A percentile compares a stretch with the other conserved stretches of the same genome.
Conservation (phyloP, 1,139 yeast species). For the Nadsonia commutata region DNA sequence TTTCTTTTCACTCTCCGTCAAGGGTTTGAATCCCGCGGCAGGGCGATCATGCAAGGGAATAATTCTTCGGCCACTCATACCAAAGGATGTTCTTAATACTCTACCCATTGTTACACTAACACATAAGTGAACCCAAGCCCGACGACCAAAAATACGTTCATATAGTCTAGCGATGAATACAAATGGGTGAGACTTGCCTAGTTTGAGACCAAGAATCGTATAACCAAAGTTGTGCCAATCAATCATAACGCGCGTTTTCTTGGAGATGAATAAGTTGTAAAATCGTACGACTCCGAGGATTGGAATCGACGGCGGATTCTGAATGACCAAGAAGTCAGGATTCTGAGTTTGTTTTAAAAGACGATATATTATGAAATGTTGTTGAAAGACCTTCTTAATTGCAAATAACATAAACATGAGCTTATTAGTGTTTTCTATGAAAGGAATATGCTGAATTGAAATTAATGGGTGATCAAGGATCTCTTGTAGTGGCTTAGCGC, state of each 20-base stretch:
- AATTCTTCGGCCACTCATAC: conserved; percentile 27
- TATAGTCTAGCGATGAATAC: conserved; percentile 40
- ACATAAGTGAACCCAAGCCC: conserved; percentile 57
- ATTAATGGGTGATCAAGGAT: conserved; percentile 12
- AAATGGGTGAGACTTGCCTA: conserved; percentile 39
- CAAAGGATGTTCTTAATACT: conserved; percentile 43
- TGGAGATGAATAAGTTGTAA: conserved; percentile 38
- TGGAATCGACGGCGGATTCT: conserved; percentile 92
- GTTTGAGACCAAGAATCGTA: conserved; percentile 60
- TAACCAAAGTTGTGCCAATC: conserved; percentile 97
- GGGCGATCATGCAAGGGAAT: conserved; percentile 27
- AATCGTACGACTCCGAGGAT: conserved; percentile 48
- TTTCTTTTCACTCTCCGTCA: conserved; percentile 20
- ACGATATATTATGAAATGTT: conserved; percentile 32
- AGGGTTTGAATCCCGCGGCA: conserved; percentile 49
- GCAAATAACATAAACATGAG: conserved; percentile 51
- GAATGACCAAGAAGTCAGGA: conserved; percentile 51
- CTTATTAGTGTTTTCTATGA: conserved; percentile 27
- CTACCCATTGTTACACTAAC: conserved; percentile 67
- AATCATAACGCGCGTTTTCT: conserved; percentile 50
- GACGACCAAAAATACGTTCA: conserved; percentile 35
- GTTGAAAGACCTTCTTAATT: conserved; percentile 40
- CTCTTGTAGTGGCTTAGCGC: conserved; percentile 4
- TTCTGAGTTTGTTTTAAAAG: conserved; percentile 44
- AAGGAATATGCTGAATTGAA: conserved; percentile 26